phyloP scores from a whole-genome alignment of 768 basidiomycete species.

The Hygrocybe coccinea region DNA sequence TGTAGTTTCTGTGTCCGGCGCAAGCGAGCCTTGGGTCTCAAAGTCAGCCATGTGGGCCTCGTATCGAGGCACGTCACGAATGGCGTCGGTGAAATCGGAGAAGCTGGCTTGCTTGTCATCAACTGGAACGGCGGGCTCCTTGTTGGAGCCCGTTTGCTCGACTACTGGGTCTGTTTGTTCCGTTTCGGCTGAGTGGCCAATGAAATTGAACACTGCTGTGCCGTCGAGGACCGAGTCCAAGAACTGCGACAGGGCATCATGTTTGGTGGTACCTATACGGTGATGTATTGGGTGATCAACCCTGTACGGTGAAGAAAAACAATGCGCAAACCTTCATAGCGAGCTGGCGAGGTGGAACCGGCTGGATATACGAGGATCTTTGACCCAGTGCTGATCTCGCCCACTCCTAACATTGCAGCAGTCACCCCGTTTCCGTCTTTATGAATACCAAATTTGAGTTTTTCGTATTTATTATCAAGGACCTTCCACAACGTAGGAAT shows the following conservation, averaged over 20 bases:
- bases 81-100: no score
- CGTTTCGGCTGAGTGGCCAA: constrained; percentile 33
- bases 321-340: constrained; percentile 57
- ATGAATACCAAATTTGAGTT: constrained; percentile 58
- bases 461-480: constrained; percentile 66
- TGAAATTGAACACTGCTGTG: constrained; percentile 48
- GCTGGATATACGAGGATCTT: constrained; percentile 70
- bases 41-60: no score
- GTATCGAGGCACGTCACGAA: no score
- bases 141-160: no score
- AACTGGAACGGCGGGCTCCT: no score
- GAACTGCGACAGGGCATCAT: constrained; percentile 68
- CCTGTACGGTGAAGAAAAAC: neutral
- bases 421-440: constrained; percentile 62
- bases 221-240: constrained; percentile 69
- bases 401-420: constrained; percentile 54
- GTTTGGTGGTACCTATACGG: constrained; percentile 58
- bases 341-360: constrained; percentile 50
- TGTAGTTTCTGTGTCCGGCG: no score
- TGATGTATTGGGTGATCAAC: neutral
- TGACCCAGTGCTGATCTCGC: constrained; percentile 49
- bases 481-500: constrained; percentile 79
- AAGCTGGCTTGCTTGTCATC: no score
- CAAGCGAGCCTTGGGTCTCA: no score
- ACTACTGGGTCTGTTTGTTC: constrained; percentile 29